Percentiles rank a stretch among this genome's conserved stretches.
Conservation (phyloP, 2,329 filamentous ascomycete genomes). For the Ophiostoma sp. region DNA sequence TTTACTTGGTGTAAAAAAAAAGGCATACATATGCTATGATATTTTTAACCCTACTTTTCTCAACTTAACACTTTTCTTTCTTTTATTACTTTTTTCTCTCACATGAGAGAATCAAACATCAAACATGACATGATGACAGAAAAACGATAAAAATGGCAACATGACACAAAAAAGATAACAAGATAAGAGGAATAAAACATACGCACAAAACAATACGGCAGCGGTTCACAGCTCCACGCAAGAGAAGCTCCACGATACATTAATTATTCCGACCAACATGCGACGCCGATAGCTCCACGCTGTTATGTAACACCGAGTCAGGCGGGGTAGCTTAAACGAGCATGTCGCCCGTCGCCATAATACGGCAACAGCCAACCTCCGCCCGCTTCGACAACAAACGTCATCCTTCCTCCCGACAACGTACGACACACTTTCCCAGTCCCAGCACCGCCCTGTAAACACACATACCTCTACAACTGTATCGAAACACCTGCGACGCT, state of each 20-base stretch:
- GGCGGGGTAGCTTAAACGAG: slow-evolving; percentile 18
- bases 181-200: neutral
- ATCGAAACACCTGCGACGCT: neutral
- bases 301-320: neutral
- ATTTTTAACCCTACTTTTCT: no score
- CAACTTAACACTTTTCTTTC: slow-evolving; percentile 8
- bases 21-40: no score
- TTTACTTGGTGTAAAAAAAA: no score
- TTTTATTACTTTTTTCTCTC: neutral
- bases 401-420: slow-evolving; percentile 2
- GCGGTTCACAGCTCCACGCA: no score
- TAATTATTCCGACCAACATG: no score
- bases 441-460: neutral
- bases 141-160: no score
- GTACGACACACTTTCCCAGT: neutral
- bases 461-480: neutral
- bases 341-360: neutral
- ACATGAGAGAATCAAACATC: no score
- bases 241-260: no score
- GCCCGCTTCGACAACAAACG: neutral
- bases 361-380: neutral
- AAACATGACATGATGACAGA: no score
- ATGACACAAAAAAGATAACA: neutral
- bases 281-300: neutral
- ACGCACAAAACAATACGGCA: no score